These are phyloP conservation scores for Phoenix dactylifera DNA, from an alignment of 176 grass and related monocot genomes.

Conservation along the genomic window DNA sequence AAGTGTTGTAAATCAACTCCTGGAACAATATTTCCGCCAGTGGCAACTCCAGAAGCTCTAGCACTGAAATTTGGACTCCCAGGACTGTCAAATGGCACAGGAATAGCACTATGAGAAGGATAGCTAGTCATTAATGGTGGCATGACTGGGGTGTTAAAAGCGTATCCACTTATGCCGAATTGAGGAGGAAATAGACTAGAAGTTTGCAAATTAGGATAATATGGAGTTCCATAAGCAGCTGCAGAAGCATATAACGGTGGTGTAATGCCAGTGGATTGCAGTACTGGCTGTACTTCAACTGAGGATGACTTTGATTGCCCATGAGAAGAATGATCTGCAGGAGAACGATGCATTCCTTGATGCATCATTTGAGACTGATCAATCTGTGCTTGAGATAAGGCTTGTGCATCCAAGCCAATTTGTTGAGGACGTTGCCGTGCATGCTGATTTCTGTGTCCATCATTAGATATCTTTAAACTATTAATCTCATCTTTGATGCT, in stretches of 20 bases:
- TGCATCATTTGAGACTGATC: constrained; percentile 9
- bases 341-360: constrained; percentile 1
- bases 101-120: constrained; percentile 49
- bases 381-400: constrained; percentile 38
- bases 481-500: constrained; percentile 32
- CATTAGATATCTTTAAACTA: constrained; percentile 38
- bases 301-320: constrained; percentile 33
- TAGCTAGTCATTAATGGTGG: constrained; percentile 53
- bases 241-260: constrained; percentile 44
- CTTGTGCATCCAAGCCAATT: constrained; percentile 12
- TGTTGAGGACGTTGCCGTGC: background rate
- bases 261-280: constrained; percentile 40
- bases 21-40: constrained; percentile 30
- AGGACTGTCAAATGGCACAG: constrained; percentile 40
- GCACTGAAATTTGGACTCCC: constrained; percentile 51
- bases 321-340: background rate
- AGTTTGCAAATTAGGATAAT: constrained; percentile 52
- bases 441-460: constrained; percentile 6
- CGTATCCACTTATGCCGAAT: constrained; percentile 42
- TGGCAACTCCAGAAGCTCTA: constrained; percentile 44
- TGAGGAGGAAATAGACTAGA: constrained; percentile 40
- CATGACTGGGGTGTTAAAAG: constrained; percentile 45
- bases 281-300: constrained; percentile 49
- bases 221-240: constrained; percentile 46
- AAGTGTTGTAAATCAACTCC: constrained; percentile 58